Evolutionary conservation across 78 protist species (phyloP).

Genomic region (Cavenderia fasciculata): DNA sequence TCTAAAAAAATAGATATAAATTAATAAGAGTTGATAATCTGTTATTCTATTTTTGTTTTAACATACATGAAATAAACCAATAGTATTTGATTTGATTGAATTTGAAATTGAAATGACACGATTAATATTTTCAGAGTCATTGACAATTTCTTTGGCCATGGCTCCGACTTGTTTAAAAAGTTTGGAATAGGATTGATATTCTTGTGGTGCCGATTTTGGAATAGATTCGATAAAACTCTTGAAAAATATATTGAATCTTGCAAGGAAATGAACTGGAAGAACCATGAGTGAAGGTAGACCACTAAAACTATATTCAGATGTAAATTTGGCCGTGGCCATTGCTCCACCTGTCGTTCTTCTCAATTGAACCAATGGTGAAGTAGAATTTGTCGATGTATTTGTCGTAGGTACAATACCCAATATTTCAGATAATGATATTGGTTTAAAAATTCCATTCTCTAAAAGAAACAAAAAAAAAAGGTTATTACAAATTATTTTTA

Average conservation of each 20-base stretch:
- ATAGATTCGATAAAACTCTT: conserved; percentile 11
- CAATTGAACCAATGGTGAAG: background rate
- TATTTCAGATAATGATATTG: conserved; percentile 36
- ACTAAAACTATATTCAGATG: conserved; percentile 21
- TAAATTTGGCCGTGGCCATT: conserved; percentile 1
- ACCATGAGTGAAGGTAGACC: conserved; percentile 51
- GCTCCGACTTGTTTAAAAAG: conserved; percentile 22
- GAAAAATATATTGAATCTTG: conserved; percentile 42
- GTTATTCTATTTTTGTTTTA: background rate
- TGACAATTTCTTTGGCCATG: conserved; percentile 34
- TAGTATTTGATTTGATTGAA: conserved; percentile 53
- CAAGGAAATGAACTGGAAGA: conserved; percentile 54
- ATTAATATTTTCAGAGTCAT: conserved; percentile 37
- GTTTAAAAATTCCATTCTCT: conserved; percentile 9
- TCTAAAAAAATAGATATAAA: background rate
- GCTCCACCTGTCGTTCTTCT: background rate
- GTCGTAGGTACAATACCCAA: conserved; percentile 17
- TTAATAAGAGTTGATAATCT: background rate
- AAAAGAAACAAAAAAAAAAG: no score
- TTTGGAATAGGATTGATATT: conserved; percentile 6
- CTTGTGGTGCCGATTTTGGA: background rate
- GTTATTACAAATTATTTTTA: no score
- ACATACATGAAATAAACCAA: conserved; percentile 67
- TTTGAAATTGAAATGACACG: conserved; percentile 69
- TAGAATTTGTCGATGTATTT: background rate